Base-by-base conservation (phyloP, 2,329 filamentous ascomycete species). In the Neonectria sp. region DNA sequence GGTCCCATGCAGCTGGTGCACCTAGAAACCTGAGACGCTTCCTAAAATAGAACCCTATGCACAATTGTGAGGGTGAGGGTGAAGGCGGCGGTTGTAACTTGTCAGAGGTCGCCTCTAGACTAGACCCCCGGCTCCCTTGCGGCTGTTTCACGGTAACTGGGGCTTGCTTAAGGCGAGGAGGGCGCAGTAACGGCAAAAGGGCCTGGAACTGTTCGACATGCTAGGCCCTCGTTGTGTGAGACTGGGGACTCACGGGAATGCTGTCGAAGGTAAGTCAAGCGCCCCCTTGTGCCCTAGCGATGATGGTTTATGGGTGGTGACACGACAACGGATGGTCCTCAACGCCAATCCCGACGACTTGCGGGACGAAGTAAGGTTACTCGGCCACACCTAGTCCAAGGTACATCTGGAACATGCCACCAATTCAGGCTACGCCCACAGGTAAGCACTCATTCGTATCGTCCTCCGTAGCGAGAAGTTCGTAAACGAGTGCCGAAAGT, bases 1-100 rank as follows among this genome's bases (percentile, higher is more conserved):
- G 52, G 48, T 63, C 21, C 59, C 64, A 66, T 55, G 72, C 63
- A 66, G 67, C 56, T 72, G 67, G 67, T 73, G 63, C 70, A 67
- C 71, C 66, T 71, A 55, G 72, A 73, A 68, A 69, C 67, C 69
- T 74, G 69, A 74, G 71, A 74, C 72, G 60, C 55, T 56, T 71
- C 72, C 67, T 53, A 73, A 74, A 74, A 75, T 75, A 74, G 72
- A 58, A 66, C 31, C 40, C 21, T 46, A 63, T 21, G 27, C 66
- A 61, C 67, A 43, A 52, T 57, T 67, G 64, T 9, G 57, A 70
- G 71, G 67, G 61, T 67, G 49, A 59, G 51, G 58, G 63, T 63
- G 58, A 64, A 63, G 53, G 48, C 61, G 67, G 60, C 58, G 45
- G 45, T 25, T 46, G 37, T 33, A 55, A 33, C 52, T 24, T n/a